These are phyloP conservation scores for Coemansia sp. DNA, from an alignment of 192 early-diverging fungal genomes.

Conservation along the genomic window DNA sequence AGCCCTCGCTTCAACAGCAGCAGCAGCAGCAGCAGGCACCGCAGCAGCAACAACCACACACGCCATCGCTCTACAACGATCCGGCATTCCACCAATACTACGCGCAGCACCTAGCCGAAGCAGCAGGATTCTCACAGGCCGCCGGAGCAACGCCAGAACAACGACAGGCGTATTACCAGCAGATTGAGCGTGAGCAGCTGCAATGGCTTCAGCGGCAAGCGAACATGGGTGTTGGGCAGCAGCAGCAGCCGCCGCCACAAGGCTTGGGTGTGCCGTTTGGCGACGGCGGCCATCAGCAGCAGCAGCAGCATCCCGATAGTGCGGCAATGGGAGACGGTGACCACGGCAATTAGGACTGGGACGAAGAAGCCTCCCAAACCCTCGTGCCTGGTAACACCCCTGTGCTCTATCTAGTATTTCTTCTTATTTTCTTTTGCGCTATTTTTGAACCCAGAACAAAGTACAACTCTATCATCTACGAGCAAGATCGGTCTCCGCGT, in stretches of 20 bases:
- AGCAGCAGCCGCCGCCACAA: not conserved
- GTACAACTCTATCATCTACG: no score
- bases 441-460: not conserved
- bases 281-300: not conserved
- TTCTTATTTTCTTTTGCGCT: not conserved
- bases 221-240: constrained; percentile 29
- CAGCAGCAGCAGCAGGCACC: constrained; percentile 11
- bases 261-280: constrained; percentile 4
- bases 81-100: constrained; percentile 51
- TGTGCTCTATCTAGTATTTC: not conserved
- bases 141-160: constrained; percentile 37
- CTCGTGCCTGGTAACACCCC: not conserved
- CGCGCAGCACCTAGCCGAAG: constrained; percentile 48
- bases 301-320: not conserved
- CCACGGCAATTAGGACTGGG: not conserved
- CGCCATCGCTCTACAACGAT: constrained; percentile 28
- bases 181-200: constrained; percentile 52
- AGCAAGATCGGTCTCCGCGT: no score
- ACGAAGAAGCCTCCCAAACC: no score
- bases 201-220: constrained; percentile 53
- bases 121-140: constrained; percentile 38
- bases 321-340: not conserved
- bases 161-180: constrained; percentile 52
- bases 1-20: constrained; percentile 7
- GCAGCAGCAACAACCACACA: constrained; percentile 11